Conservation (phyloP, 805 yeast genomes). For the Aciculoconidium aculeatum region DNA sequence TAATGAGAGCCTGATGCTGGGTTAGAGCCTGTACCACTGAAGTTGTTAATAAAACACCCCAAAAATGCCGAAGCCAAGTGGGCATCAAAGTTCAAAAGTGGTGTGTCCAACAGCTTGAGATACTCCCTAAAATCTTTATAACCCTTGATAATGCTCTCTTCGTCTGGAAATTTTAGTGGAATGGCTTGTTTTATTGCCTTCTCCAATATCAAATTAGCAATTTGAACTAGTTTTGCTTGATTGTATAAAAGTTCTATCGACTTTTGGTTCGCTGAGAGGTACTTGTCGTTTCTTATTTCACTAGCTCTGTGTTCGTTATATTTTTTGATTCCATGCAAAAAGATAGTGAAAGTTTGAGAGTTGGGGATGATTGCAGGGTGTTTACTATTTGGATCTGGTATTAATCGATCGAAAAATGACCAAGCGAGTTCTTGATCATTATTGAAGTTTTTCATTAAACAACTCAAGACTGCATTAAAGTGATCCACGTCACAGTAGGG, state of each 20-base stretch:
- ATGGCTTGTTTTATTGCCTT: slow-evolving; percentile 23
- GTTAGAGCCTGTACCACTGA: slow-evolving; percentile 22
- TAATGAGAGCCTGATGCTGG: slow-evolving; percentile 23
- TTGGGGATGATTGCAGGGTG: slow-evolving; percentile 19
- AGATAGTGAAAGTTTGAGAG: slow-evolving; percentile 33
- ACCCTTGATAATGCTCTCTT: slow-evolving; percentile 16
- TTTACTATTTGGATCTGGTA: slow-evolving; percentile 13
- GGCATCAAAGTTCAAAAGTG: slow-evolving; percentile 25
- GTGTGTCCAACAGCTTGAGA: slow-evolving; percentile 11
- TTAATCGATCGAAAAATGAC: slow-evolving; percentile 28
- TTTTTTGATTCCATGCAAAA: slow-evolving; percentile 29
- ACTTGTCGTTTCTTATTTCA: slow-evolving; percentile 9
- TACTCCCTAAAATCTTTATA: slow-evolving; percentile 16
- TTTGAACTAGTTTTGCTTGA: slow-evolving; percentile 23
- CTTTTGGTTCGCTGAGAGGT: slow-evolving; percentile 15
- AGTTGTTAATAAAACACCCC: slow-evolving; percentile 21
- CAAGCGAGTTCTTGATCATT: slow-evolving; percentile 32
- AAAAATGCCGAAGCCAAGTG: slow-evolving; percentile 27
- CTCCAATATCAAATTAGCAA: slow-evolving; percentile 22
- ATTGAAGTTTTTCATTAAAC: slow-evolving; percentile 28
- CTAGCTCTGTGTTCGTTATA: slow-evolving; percentile 13
- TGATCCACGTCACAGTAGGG: slow-evolving; percentile 18
- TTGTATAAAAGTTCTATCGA: slow-evolving; percentile 17
- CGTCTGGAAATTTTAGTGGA: slow-evolving; percentile 31
- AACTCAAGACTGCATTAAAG: slow-evolving; percentile 33